Percentiles rank a stretch among this genome's conserved stretches.
Conservation (phyloP, 345 rosid genomes). For the Draba incana region DNA sequence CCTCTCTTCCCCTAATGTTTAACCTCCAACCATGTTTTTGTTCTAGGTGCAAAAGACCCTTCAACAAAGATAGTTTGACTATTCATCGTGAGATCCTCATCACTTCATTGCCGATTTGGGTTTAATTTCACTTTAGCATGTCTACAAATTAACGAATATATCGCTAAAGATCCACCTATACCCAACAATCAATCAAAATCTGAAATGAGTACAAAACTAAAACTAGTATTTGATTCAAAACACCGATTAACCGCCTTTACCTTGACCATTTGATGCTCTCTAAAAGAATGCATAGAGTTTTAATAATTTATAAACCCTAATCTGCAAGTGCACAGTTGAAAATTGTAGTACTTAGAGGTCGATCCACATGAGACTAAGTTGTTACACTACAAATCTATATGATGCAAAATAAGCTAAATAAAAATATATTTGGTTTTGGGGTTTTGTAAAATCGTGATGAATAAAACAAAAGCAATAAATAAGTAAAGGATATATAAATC, state of each 20-base stretch:
- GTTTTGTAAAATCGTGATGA: too few relatives aligned
- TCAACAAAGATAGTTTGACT: constrained; percentile 76
- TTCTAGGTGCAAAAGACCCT: constrained; percentile 82
- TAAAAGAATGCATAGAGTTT: too few relatives aligned
- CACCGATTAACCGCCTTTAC: constrained; percentile 32
- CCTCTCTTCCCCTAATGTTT: constrained; percentile 58
- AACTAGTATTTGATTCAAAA: not conserved
- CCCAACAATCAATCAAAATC: not conserved
- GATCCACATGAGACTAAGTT: too few relatives aligned
- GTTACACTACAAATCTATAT: too few relatives aligned
- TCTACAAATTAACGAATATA: constrained; percentile 91
- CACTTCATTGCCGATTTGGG: constrained; percentile 88
- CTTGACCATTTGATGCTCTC: constrained; percentile 81
- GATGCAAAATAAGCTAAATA: too few relatives aligned
- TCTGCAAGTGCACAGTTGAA: too few relatives aligned
- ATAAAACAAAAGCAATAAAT: too few relatives aligned
- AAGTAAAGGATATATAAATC: too few relatives aligned
- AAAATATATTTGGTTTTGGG: too few relatives aligned
- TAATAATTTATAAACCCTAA: too few relatives aligned
- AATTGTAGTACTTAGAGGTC: too few relatives aligned
- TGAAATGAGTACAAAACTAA: not conserved
- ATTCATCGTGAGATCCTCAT: constrained; percentile 92
- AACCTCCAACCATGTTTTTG: constrained; percentile 82
- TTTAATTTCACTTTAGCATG: constrained; percentile 89
- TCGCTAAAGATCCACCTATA: constrained; percentile 93